Base-by-base conservation (phyloP, 805 yeast species). In the Ogataea parapolymorpha region DNA sequence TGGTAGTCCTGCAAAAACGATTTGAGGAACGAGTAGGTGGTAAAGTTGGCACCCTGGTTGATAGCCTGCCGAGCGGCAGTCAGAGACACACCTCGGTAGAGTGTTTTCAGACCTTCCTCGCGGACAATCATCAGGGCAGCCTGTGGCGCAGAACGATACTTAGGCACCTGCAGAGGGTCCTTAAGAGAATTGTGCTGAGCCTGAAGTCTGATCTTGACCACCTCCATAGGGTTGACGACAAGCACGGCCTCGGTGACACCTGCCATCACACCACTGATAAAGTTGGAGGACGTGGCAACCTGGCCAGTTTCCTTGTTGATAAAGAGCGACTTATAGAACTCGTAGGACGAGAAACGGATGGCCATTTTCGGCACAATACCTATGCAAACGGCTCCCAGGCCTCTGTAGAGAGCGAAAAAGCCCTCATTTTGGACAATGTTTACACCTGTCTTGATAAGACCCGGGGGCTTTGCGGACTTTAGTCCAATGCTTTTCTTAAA, bases 361-460 rank as follows among this genome's bases (percentile, higher is more conserved):
- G 96, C 98, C 99, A 91, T 91, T 63, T 91, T 91, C 43, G 99
- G 99, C 38, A 91, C 95, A 58, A 91, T 91, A 44, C 99, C 99
- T 59, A 91, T 85, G 45, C 89, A 86, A 44, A 91, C 99, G 16
- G 99, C 98, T 22, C 97, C 97, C 39, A 91, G 75, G 42, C 99
- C 99, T 63, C 91, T 90, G 71, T 91, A 91, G 18, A 91, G 75
- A 4, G 96, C 91, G 39, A 87, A 70, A 46, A 87, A 74, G 4
- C 95, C 84, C 63, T 91, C 98, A 46, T 85, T 79, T 44, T 74
- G 72, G 42, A 80, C 86, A 50, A 91, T 90, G 45, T 74, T 72
- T 39, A 75, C 68, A 54, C 96, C 98, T 4, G 98, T 91, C 37
- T 70, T 74, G 45, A 88, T 57, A 57, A 91, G 88, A 0, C 98